Percentiles rank a stretch among this genome's conserved stretches.
Evolutionary conservation across 2,329 filamentous ascomycete species (phyloP).

Genomic region (Talaromyces funiculosus): DNA sequence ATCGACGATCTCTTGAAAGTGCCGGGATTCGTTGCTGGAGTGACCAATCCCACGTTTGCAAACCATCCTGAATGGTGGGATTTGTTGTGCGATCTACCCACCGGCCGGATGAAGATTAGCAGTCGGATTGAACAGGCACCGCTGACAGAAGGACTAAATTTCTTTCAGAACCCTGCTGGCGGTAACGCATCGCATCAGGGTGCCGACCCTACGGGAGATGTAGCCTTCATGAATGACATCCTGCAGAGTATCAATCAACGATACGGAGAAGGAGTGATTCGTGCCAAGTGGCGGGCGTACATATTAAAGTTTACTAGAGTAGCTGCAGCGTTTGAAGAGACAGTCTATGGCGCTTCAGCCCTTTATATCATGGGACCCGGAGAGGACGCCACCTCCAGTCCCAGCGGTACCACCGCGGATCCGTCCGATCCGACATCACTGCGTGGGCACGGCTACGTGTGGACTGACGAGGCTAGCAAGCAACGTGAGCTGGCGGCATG

Average conservation of each 20-base stretch:
- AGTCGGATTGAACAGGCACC: conserved; percentile 75
- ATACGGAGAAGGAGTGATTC: conserved; percentile 82
- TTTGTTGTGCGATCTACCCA: conserved; percentile 84
- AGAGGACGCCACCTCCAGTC: conserved; percentile 50
- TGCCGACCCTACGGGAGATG: conserved; percentile 74
- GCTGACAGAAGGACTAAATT: conserved; percentile 75
- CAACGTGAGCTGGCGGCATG: conserved; percentile 85
- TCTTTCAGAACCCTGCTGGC: conserved; percentile 58
- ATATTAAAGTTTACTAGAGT: conserved; percentile 91
- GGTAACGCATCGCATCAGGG: conserved; percentile 18
- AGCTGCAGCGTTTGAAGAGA: conserved; percentile 89
- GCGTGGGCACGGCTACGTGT: conserved; percentile 88
- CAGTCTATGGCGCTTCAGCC: conserved; percentile 86
- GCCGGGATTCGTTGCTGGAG: conserved; percentile 93
- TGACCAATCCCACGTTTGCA: conserved; percentile 94
- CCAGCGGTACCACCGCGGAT: conserved; percentile 34
- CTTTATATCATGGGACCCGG: conserved; percentile 73
- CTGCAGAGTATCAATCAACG: conserved; percentile 75
- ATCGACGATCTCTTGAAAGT: conserved; percentile 95
- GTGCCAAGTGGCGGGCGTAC: conserved; percentile 91
- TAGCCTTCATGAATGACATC: conserved; percentile 81
- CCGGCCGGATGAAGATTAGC: conserved; percentile 90
- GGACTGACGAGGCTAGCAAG: conserved; percentile 76
- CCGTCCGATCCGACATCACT: conserved; percentile 48
- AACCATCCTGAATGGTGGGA: conserved; percentile 98